A percentile compares a stretch with the other conserved stretches of the same genome.
Conservation (phyloP, 1,139 yeast genomes). For the Lodderomyces jiufengensis region DNA sequence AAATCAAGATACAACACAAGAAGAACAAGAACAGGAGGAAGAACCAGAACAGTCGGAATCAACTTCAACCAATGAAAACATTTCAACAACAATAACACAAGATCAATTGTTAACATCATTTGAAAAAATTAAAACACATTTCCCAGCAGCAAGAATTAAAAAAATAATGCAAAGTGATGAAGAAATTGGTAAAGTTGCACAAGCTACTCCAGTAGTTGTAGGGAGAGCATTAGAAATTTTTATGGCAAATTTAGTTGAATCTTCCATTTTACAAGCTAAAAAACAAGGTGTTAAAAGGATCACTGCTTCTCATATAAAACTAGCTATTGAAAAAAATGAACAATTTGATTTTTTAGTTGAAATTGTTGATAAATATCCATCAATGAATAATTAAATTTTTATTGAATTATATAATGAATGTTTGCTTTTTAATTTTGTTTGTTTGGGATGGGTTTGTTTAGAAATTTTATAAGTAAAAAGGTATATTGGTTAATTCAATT, state of each 20-base stretch:
- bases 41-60: constrained; percentile 5
- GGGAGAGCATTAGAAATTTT: constrained; percentile 93
- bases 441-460: too few species aligned
- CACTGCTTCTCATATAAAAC: constrained; percentile 76
- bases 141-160: constrained; percentile 96
- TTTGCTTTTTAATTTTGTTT: too few species aligned
- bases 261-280: constrained; percentile 75
- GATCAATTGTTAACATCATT: constrained; percentile 32
- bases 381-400: constrained; percentile 26
- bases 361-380: constrained; percentile 58
- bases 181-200: constrained; percentile 97
- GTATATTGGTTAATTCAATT: too few species aligned
- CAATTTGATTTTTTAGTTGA: constrained; percentile 89
- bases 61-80: constrained; percentile 1
- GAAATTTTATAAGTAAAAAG: too few species aligned
- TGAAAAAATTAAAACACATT: constrained; percentile 78
- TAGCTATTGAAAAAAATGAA: constrained; percentile 82
- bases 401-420: too few species aligned
- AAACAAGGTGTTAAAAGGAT: constrained; percentile 76
- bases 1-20: background rate
- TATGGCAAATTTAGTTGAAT: constrained; percentile 85
- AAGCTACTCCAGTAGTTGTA: constrained; percentile 95
- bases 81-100: constrained; percentile 15
- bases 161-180: constrained; percentile 97
- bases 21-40: constrained; percentile 1